A percentile compares a stretch with the other conserved stretches of the same genome.
Evolutionary conservation across 1,139 yeast species (phyloP).

Genomic region (Sugiyamaella grinbergsii): DNA sequence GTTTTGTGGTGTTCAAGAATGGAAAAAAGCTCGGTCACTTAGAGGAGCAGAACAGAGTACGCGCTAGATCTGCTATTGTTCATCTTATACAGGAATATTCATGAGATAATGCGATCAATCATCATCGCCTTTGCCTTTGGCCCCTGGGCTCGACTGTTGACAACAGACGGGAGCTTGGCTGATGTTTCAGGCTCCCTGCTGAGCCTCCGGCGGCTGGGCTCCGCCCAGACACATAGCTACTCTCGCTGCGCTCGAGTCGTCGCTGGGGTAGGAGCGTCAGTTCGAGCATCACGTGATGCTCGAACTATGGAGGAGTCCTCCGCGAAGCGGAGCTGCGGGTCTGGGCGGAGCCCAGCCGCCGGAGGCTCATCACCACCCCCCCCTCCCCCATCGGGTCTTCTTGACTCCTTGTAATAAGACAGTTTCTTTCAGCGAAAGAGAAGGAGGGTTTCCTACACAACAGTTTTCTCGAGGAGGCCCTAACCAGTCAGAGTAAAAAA

Average conservation of each 20-base stretch:
- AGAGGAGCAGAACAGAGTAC: constrained; percentile 6
- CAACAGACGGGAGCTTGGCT: background rate
- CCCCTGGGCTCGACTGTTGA: background rate
- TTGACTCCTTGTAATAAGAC: no score
- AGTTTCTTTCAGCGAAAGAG: no score
- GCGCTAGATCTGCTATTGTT: constrained; percentile 11
- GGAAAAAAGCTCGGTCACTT: constrained; percentile 16
- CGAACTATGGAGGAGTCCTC: no score
- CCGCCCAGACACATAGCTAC: background rate
- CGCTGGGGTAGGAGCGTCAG: background rate
- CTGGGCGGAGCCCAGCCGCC: no score
- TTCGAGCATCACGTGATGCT: no score
- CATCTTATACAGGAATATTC: constrained; percentile 10
- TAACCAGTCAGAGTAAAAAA: no score
- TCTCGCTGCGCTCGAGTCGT: background rate
- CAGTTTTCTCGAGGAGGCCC: no score
- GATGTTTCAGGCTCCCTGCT: no score
- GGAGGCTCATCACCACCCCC: no score
- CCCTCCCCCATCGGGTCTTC: no score
- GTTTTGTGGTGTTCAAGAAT: constrained; percentile 16
- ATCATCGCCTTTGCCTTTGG: background rate
- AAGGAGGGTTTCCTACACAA: no score
- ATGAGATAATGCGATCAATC: background rate
- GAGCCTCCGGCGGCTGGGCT: constrained; percentile 7
- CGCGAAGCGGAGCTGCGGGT: no score